phyloP scores from a whole-genome alignment of 208 protist genomes.

The Trypanosoma lewisi region DNA sequence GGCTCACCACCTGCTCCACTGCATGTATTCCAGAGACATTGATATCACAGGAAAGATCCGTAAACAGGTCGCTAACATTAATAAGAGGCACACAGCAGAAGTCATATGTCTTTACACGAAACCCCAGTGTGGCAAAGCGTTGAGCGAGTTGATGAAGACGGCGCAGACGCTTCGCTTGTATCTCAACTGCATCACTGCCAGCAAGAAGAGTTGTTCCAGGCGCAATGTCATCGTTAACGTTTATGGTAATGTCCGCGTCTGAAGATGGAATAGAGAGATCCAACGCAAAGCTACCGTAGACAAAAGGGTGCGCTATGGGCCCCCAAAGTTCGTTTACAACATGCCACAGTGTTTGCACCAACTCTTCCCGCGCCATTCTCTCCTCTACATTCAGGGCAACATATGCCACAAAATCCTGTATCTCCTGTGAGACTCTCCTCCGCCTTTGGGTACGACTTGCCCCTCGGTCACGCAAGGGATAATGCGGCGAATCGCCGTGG shows the following conservation, averaged over 20 bases:
- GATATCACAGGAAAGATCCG: slow-evolving; percentile 39
- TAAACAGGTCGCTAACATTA: slow-evolving; percentile 32
- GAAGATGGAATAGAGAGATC: slow-evolving; percentile 54
- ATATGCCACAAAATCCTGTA: slow-evolving; percentile 45
- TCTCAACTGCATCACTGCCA: not conserved
- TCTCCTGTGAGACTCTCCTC: slow-evolving; percentile 44
- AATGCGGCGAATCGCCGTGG: not conserved
- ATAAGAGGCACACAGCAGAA: slow-evolving; percentile 53
- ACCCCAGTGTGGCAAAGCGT: not conserved
- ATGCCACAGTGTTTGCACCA: slow-evolving; percentile 29
- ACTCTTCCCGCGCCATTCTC: slow-evolving; percentile 17
- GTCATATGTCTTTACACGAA: slow-evolving; percentile 39
- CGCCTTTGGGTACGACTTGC: slow-evolving; percentile 17
- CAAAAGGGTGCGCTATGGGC: slow-evolving; percentile 24
- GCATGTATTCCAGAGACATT: slow-evolving; percentile 27
- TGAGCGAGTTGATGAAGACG: slow-evolving; percentile 7
- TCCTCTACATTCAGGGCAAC: slow-evolving; percentile 31
- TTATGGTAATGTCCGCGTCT: slow-evolving; percentile 47
- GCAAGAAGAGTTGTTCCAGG: not conserved
- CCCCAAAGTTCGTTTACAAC: slow-evolving; percentile 31
- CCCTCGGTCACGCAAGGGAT: not conserved
- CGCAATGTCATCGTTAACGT: slow-evolving; percentile 10
- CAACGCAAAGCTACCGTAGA: slow-evolving; percentile 63
- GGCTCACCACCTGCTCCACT: slow-evolving; percentile 29
- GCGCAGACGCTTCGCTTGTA: slow-evolving; percentile 1